Evolutionary conservation across 106 monocot species (phyloP).

Genomic region (Ottelia alismoides): DNA sequence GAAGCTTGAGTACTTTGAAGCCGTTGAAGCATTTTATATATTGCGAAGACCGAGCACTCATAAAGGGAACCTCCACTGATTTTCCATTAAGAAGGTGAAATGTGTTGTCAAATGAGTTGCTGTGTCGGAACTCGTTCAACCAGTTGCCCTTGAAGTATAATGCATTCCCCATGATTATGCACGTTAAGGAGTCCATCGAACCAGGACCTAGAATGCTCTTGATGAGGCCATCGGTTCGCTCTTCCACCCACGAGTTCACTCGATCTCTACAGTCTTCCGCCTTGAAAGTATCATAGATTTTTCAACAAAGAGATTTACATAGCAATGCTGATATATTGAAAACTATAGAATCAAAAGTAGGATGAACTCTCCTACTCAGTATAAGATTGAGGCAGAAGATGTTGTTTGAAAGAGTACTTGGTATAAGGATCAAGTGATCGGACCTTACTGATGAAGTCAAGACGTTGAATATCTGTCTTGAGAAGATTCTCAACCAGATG

Average conservation of each 20-base stretch:
- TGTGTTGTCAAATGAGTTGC: constrained; percentile 28
- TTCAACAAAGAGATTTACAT: too few relatives aligned
- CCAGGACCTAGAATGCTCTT: constrained; percentile 50
- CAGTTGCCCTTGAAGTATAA: constrained; percentile 83
- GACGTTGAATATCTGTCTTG: too few relatives aligned
- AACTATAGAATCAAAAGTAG: too few relatives aligned
- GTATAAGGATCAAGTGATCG: too few relatives aligned
- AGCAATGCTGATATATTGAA: too few relatives aligned
- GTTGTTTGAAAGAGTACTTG: too few relatives aligned
- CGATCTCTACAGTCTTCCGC: too few relatives aligned
- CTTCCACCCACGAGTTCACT: constrained; percentile 73
- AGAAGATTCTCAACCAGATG: too few relatives aligned
- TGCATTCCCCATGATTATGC: constrained; percentile 64
- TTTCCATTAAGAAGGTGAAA: constrained; percentile 44
- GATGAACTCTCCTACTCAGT: too few relatives aligned
- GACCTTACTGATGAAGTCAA: too few relatives aligned
- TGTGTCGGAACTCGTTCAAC: constrained; percentile 49
- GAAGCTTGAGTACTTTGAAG: constrained; percentile 58
- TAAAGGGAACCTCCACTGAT: constrained; percentile 35
- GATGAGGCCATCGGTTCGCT: constrained; percentile 43
- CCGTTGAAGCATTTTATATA: constrained; percentile 29
- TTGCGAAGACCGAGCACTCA: constrained; percentile 35
- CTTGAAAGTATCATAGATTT: too few relatives aligned
- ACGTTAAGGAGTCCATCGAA: constrained; percentile 38
- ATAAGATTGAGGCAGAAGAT: too few relatives aligned